These are phyloP conservation scores for Lanmaoa pseudosensibilis DNA, from an alignment of 768 basidiomycete species.

Conservation along the genomic window DNA sequence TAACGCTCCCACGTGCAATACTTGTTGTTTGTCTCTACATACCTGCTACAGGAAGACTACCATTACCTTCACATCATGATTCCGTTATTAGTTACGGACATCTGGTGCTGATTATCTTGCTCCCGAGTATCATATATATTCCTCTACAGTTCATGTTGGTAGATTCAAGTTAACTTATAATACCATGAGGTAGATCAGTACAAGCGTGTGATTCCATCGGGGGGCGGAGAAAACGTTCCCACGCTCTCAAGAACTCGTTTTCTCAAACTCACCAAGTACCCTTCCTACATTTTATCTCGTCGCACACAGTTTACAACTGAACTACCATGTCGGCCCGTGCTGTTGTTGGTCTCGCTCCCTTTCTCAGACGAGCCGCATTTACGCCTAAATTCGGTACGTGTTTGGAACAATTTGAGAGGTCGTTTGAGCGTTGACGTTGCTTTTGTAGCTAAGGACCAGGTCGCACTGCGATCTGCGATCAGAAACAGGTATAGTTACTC, in stretches of 20 bases:
- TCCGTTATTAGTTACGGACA: background rate
- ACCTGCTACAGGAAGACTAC: conserved; percentile 21
- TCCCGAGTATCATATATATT: conserved; percentile 13
- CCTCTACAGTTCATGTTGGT: background rate
- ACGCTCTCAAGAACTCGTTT: conserved; percentile 10
- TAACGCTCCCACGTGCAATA: conserved; percentile 6
- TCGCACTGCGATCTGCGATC: conserved; percentile 31
- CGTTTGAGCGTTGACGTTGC: background rate
- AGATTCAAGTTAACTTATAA: background rate
- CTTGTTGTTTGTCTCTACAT: conserved; percentile 13
- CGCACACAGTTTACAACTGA: conserved; percentile 5
- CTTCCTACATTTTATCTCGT: background rate
- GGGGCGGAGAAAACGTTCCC: conserved; percentile 12
- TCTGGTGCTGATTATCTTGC: conserved; percentile 7
- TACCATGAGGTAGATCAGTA: too few relatives aligned
- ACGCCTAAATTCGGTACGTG: conserved; percentile 31
- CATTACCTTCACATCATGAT: conserved; percentile 1
- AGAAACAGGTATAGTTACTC: conserved; percentile 40
- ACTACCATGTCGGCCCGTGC: conserved; percentile 46
- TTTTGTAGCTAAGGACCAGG: conserved; percentile 43
- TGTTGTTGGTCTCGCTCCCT: conserved; percentile 58
- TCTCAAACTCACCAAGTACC: background rate
- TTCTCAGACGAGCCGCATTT: conserved; percentile 53
- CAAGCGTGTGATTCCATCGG: conserved; percentile 13
- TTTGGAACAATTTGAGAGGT: background rate